A percentile compares a stretch with the other conserved stretches of the same genome.
These are phyloP conservation scores for Penicillium sp. DNA, from an alignment of 2,329 filamentous ascomycete species.

Conservation along the genomic window DNA sequence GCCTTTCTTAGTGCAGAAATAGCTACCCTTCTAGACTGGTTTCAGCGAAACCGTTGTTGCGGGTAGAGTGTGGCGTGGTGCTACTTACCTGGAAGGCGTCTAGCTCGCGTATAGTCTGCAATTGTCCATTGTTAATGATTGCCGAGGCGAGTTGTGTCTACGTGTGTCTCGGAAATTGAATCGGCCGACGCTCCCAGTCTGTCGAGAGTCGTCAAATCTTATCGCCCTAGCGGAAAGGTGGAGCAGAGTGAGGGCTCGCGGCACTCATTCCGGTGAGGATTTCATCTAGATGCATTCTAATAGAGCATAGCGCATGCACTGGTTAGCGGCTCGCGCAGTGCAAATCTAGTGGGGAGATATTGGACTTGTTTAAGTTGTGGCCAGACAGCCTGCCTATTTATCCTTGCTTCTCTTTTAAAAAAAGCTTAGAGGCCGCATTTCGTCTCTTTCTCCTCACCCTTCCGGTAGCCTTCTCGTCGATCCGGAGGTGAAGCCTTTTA, in stretches of 20 bases:
- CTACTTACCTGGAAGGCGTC: neutral
- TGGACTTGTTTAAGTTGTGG: slow-evolving; percentile 9
- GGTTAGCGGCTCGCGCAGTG: neutral
- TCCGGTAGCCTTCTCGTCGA: slow-evolving; percentile 8
- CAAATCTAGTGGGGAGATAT: neutral
- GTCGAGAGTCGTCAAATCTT: neutral
- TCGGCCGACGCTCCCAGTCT: slow-evolving; percentile 1
- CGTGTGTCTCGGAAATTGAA: slow-evolving; percentile 7
- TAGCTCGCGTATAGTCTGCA: slow-evolving; percentile 3
- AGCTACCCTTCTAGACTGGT: neutral
- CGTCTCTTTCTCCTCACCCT: neutral
- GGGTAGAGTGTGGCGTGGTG: slow-evolving; percentile 1
- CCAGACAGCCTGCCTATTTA: slow-evolving; percentile 3
- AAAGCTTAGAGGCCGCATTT: slow-evolving; percentile 2
- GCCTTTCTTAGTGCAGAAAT: neutral
- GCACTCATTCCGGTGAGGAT: neutral
- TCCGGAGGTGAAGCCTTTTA: neutral
- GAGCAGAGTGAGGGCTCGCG: slow-evolving; percentile 9
- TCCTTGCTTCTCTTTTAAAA: slow-evolving; percentile 1
- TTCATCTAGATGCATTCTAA: neutral
- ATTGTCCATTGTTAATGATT: neutral
- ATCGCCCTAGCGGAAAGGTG: slow-evolving; percentile 2
- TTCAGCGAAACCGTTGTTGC: neutral
- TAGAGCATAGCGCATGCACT: neutral
- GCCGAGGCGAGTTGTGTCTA: slow-evolving; percentile 2